phyloP scores from a whole-genome alignment of 176 grass and related monocot genomes.

The Coix lacrymajobi region DNA sequence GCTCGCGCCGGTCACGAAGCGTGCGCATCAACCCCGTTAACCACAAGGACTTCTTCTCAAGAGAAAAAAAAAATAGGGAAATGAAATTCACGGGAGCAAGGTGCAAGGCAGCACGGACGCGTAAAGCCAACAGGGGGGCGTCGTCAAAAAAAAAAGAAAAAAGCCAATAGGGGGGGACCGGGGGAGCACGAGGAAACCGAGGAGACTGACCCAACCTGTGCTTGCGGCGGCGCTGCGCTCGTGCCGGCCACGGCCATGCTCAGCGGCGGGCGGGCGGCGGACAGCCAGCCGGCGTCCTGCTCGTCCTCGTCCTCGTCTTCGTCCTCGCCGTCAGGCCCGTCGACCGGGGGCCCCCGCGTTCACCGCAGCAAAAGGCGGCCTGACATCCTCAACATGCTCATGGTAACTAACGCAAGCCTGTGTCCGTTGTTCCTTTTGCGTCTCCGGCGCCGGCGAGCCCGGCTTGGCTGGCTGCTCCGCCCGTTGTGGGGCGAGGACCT shows the following conservation, averaged over 20 bases:
- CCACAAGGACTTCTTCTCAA: background rate
- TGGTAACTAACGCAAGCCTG: background rate
- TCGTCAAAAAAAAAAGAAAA: no score
- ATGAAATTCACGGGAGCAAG: background rate
- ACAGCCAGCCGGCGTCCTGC: constrained; percentile 3
- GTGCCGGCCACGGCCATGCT: constrained; percentile 8
- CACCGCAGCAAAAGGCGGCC: background rate
- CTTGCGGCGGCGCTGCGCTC: background rate
- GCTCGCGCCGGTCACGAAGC: background rate
- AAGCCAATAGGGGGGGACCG: background rate
- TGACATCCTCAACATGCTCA: constrained; percentile 26
- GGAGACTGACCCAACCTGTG: background rate
- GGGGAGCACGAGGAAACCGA: constrained; percentile 8
- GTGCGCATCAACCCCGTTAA: constrained; percentile 10
- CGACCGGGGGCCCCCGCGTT: background rate
- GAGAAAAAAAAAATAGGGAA: background rate
- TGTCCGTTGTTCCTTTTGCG: background rate
- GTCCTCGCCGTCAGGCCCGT: background rate
- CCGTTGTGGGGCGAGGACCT: background rate
- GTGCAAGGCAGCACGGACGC: background rate
- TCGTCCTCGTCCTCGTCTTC: constrained; percentile 15
- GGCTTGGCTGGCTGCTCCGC: background rate
- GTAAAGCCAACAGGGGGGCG: no score
- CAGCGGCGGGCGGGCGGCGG: background rate
- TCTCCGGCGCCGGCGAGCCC: background rate